Evolutionary conservation across 352 stramenopile genomes (phyloP), one percentile per base, ranked within the genome.

Genomic region (Globisporangium spiculum): DNA sequence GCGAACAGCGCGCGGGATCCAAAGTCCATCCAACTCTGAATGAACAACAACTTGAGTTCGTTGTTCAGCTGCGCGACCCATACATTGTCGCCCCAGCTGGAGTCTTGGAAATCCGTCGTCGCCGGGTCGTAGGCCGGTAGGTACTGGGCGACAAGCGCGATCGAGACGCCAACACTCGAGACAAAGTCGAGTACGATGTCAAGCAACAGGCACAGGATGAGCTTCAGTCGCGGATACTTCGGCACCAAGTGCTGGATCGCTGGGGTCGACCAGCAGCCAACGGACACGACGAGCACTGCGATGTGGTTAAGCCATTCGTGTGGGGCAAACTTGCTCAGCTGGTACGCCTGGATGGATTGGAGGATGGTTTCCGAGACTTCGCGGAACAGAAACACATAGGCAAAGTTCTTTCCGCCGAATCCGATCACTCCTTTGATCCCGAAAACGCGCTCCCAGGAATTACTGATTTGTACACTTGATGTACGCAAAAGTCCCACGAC

Each of bases 191-290:
- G 68, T 7, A 74, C 30, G 0, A 68, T 46, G 27, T 72, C 71
- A 1, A 65, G 30, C 20, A 82, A 20, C 24, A 86, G 66, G 8
- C 72, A 78, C 7, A 82, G 44, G 14, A 88, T 59, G 0, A 75
- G 56, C 16, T 75, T 62, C 1, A 77, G 66, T 0, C 69, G 46
- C 55, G 57, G 56, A 34, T 71, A 70, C 0, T 61, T 63, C 0
- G 63, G 27, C 3, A 46, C 61, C 1, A 63, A 48, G 0, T 65
- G 63, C n/a, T 76, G 75, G 22, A 74, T 34, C 10, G 71, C 57
- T 22, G 80, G 80, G 0, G 73, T 85, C 1, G 65, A 73, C 77
- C 73, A 84, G 61, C 79, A 88, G 48, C 76, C 83, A 3, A 77
- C 6, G 14, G 75, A 61, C 3, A 85, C 66, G 18, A 67, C 59